These are phyloP conservation scores for Candida jianshihensis DNA, from an alignment of 805 yeast species.

Conservation along the genomic window DNA sequence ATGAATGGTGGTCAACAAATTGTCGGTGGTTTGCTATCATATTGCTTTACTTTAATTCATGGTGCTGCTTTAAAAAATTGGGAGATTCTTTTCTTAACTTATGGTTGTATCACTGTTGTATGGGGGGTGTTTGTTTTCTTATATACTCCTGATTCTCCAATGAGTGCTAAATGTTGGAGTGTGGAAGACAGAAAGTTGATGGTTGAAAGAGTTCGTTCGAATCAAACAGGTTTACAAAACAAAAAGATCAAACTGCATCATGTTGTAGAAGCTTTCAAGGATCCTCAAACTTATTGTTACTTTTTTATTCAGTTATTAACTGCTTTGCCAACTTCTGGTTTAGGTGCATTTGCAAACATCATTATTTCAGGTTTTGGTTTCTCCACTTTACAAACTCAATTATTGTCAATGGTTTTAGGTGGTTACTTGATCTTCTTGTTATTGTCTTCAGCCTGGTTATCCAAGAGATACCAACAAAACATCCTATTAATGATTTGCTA, in stretches of 20 bases:
- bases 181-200: conserved; percentile 34
- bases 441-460: conserved; percentile 29
- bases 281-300: conserved; percentile 30
- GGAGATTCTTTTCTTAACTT: conserved; percentile 44
- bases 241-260: conserved; percentile 31
- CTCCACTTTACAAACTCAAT: conserved; percentile 5
- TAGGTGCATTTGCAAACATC: conserved; percentile 45
- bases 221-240: conserved; percentile 39
- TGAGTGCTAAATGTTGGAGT: conserved; percentile 30
- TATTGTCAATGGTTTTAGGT: conserved; percentile 44
- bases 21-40: conserved; percentile 41
- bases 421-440: conserved; percentile 14
- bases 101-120: conserved; percentile 45
- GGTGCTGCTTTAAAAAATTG: conserved; percentile 36
- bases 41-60: conserved; percentile 28
- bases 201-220: conserved; percentile 37
- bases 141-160: conserved; percentile 43
- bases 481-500: conserved; percentile 18
- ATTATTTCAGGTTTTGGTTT: conserved; percentile 48
- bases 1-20: conserved; percentile 30
- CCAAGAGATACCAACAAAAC: conserved; percentile 20
- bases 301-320: conserved; percentile 38
- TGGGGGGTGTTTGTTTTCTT: conserved; percentile 34
- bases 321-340: conserved; percentile 41
- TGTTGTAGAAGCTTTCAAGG: conserved; percentile 28